phyloP scores from a whole-genome alignment of 1,284 basidiomycete species.

The Malassezia vespertilionis region DNA sequence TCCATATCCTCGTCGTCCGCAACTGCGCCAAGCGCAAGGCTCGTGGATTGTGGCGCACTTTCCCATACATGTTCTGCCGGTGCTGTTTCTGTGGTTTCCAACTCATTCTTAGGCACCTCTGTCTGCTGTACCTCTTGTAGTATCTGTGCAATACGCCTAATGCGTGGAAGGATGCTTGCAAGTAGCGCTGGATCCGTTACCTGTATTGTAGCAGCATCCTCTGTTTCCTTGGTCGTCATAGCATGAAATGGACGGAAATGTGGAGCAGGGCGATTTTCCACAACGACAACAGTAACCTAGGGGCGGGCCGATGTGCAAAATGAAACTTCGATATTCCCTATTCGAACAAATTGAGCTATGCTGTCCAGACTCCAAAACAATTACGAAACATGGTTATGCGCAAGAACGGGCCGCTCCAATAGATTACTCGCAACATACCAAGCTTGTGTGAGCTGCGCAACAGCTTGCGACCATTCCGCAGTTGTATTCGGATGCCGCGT shows the following conservation, averaged over 20 bases:
- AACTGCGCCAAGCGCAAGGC: conserved; percentile 13
- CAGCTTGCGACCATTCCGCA: conserved; percentile 16
- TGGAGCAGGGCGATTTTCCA: no score
- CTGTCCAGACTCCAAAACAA: no score
- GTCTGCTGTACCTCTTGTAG: conserved; percentile 3
- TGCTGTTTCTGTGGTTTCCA: neutral
- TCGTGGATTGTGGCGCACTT: neutral
- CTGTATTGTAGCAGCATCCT: no score
- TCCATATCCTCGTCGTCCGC: conserved; percentile 15
- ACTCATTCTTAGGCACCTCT: neutral
- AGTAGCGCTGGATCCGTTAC: conserved; percentile 10
- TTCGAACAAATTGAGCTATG: no score
- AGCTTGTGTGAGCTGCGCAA: conserved; percentile 16
- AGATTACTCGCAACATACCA: conserved; percentile 16
- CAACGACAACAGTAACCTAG: no score
- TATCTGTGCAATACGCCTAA: conserved; percentile 2
- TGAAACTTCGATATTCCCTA: no score
- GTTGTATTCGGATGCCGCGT: conserved; percentile 9
- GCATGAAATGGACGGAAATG: no score
- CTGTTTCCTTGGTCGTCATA: no score
- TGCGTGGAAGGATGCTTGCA: conserved; percentile 9
- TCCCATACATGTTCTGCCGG: no score
- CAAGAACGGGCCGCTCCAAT: conserved; percentile 9
- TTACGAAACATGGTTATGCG: no score
- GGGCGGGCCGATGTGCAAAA: no score